Percentiles rank a stretch among this genome's conserved stretches.
These are phyloP conservation scores for Alternaria incomplexa DNA, from an alignment of 2,329 filamentous ascomycete species.

Conservation along the genomic window DNA sequence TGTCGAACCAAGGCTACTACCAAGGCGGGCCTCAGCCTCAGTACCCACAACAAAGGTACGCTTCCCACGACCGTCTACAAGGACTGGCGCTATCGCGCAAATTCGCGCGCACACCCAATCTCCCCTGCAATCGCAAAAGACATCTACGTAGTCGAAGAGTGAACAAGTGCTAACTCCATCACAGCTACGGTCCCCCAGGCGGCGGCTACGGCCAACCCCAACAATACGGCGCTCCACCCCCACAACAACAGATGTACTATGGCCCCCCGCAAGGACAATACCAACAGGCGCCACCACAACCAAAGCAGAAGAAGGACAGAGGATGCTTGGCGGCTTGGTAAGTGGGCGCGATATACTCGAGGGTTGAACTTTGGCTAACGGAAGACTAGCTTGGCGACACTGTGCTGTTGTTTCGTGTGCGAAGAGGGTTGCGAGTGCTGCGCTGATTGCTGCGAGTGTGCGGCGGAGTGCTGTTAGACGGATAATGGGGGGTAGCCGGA, in stretches of 20 bases:
- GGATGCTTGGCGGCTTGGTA: constrained; percentile 42
- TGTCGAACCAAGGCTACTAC: constrained; percentile 50
- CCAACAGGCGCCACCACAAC: constrained; percentile 56
- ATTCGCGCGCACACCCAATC: neutral
- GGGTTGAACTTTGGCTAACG: constrained; percentile 3
- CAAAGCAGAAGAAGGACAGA: constrained; percentile 54
- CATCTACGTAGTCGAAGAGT: neutral
- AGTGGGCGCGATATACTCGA: constrained; percentile 3
- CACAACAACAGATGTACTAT: constrained; percentile 36
- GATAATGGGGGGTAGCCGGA: neutral
- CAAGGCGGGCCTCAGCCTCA: constrained; percentile 46
- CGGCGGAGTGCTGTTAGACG: constrained; percentile 33
- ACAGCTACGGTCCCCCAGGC: constrained; percentile 32
- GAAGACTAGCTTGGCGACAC: constrained; percentile 32
- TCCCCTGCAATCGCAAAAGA: neutral
- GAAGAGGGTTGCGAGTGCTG: constrained; percentile 70
- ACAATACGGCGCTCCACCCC: constrained; percentile 34
- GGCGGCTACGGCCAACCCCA: constrained; percentile 13
- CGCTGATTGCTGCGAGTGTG: constrained; percentile 62
- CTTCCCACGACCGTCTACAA: neutral
- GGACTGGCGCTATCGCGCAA: neutral
- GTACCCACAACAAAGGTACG: constrained; percentile 46
- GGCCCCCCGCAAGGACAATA: constrained; percentile 48
- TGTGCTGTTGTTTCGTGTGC: constrained; percentile 70
- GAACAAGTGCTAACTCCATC: neutral